These are phyloP conservation scores for Penicillium tannophilum DNA, from an alignment of 495 filamentous ascomycete genomes.

Conservation along the genomic window DNA sequence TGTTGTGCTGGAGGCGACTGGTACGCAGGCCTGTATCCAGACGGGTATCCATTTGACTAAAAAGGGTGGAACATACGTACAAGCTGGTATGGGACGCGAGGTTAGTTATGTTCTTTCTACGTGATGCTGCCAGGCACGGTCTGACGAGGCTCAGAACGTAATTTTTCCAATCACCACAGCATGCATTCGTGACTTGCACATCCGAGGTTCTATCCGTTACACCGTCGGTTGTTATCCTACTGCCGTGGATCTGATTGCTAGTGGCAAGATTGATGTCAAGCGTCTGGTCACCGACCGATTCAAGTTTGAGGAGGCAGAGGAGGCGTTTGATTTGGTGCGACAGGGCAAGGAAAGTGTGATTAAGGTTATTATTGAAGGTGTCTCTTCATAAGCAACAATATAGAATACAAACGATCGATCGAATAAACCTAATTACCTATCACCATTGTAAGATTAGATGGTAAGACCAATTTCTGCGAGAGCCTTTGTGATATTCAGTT, in stretches of 20 bases:
- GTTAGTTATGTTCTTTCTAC: conserved; percentile 41
- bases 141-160: conserved; percentile 54
- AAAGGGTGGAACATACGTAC: conserved; percentile 78
- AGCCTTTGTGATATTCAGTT: conserved; percentile 40
- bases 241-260: conserved; percentile 70
- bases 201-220: conserved; percentile 82
- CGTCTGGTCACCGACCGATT: conserved; percentile 69
- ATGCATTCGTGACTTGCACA: conserved; percentile 79
- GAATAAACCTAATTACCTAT: not conserved
- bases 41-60: conserved; percentile 68
- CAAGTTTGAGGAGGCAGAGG: conserved; percentile 71
- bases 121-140: not conserved
- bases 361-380: conserved; percentile 78
- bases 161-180: conserved; percentile 81
- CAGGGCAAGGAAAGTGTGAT: conserved; percentile 76
- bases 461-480: not conserved
- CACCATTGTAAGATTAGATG: not conserved
- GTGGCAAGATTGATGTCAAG: conserved; percentile 70
- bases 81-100: conserved; percentile 79
- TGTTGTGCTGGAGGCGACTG: conserved; percentile 83
- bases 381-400: conserved; percentile 8
- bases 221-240: conserved; percentile 74
- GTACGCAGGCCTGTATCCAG: conserved; percentile 77
- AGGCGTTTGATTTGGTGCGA: conserved; percentile 77
- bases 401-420: not conserved